These are phyloP conservation scores for Aphanomyces euteiches DNA, from an alignment of 352 stramenopile genomes.

Conservation along the genomic window DNA sequence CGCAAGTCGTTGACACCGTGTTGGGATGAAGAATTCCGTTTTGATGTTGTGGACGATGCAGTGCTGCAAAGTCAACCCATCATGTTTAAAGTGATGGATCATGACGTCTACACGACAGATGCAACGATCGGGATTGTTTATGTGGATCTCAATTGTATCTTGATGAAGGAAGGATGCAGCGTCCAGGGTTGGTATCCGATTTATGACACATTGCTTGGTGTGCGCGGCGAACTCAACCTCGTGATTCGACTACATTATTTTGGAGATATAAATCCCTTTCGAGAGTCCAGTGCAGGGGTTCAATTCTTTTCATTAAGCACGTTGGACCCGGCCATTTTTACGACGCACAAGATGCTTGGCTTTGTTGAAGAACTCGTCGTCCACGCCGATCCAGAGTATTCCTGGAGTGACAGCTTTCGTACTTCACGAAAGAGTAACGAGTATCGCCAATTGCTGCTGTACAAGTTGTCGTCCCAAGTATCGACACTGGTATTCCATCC, in stretches of 20 bases:
- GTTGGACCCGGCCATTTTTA: conserved; percentile 85
- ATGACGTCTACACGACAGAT: conserved; percentile 92
- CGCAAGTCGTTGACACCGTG: conserved; percentile 94
- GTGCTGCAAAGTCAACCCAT: conserved; percentile 97
- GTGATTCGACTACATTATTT: conserved; percentile 96
- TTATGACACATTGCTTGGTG: conserved; percentile 95
- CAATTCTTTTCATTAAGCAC: conserved; percentile 96
- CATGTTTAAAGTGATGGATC: conserved; percentile 96
- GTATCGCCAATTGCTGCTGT: conserved; percentile 93
- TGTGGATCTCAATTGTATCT: conserved; percentile 96
- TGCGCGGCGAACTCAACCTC: conserved; percentile 93
- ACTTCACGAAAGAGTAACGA: conserved; percentile 93
- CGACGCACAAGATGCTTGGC: conserved; percentile 87
- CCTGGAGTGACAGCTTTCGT: conserved; percentile 95
- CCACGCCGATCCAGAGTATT: conserved; percentile 97
- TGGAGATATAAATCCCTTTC: conserved; percentile 96
- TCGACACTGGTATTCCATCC: conserved; percentile 47
- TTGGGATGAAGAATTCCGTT: conserved; percentile 98
- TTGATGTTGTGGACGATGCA: conserved; percentile 97
- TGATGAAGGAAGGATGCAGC: conserved; percentile 89
- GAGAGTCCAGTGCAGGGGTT: conserved; percentile 95
- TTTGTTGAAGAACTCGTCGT: conserved; percentile 96
- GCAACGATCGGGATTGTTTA: conserved; percentile 97
- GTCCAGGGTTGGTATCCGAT: conserved; percentile 98
- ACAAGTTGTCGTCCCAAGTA: conserved; percentile 90